Base-by-base conservation (phyloP, 305 asterid species). In the Solanum chacoense region DNA sequence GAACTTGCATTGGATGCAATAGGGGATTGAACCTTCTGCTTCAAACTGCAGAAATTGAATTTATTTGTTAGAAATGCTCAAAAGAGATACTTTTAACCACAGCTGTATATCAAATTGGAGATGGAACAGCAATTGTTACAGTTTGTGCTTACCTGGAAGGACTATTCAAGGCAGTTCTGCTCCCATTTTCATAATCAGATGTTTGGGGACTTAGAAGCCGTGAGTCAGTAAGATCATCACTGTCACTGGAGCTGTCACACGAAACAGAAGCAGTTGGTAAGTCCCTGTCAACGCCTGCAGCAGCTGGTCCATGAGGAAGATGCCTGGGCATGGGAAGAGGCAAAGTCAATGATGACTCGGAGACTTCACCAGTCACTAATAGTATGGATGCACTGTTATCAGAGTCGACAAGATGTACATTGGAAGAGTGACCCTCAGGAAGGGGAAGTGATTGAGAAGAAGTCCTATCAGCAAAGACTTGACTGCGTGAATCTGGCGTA, bases 391-490 rank as follows among this genome's bases (percentile, higher is more conserved):
- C 94, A 50, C 92, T 91, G 87, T 93, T 92, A 88, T 92, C 96
- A 85, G 98, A 93, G 89, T 94, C 93, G 42, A 92, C 91, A 83
- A 92, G 95, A 50, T 90, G 87, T 55, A 94, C 93, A 67, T 91
- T 78, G 65, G 93, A 91, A 86, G 93, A 92, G 80, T 91, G 94
- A 69, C 89, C 89, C 79, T 91, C 93, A 65, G 99, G 99, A 59
- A 94, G 92, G 16, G 99, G 99, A 88, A 96, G 98, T 83, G 98
- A 96, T 92, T 95, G 98, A 45, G 98, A 93, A 88, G 90, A 93
- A 81, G 98, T 91, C 92, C 99, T 95, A 87, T 94, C 99, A 18
- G 94, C 95, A 90, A 96, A 97, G 92, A 98, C 95, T 91, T 96
- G 99, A 89, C 98, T 95, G 87, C 97, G 91, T 69, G 95, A 93